Evolutionary conservation across 345 rosid species (phyloP), one percentile per base, ranked within the genome.

Genomic region (Eucalyptus dawsonii): DNA sequence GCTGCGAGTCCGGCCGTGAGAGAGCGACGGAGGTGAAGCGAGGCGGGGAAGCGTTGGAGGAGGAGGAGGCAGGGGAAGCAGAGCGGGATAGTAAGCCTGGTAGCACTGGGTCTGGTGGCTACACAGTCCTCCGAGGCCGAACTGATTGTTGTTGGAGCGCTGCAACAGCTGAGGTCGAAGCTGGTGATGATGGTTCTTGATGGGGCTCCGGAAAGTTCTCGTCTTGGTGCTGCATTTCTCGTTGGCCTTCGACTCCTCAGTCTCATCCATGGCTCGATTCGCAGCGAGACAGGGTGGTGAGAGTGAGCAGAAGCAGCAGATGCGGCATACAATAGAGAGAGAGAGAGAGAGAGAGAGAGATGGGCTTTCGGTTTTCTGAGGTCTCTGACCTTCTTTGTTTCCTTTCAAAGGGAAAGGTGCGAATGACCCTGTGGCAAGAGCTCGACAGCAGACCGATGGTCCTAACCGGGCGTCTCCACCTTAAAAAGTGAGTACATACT

Each of bases 61-160:
- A 56, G 62, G 97, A 91, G 95, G 94, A 92, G 95, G 97, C 14
- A 88, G 92, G 72, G 95, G 99, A 88, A 93, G 97, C 90, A 93
- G 94, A 90, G 95, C 95, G 24, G 95, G 98, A 92, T 94, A 91
- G 89, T 91, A 92, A 85, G n/a, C 85, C 25, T 88, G 92, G 87
- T 88, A 87, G 58, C 90, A 93, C 93, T 89, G 90, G 89, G 50
- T 69, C 83, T 11, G 83, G 83, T 11, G 83, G 83, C 27, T 76
- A 76, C 83, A 76, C 47, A 11, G 47, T 6, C 83, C 83, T 76
- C 83, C 83, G 45, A 76, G 83, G 45, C 83, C 47, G 27, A 76
- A 40, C 45, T 11, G 83, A 76, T 37, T 76, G 83, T 37, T 76
- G 88, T 93, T 93, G 24, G 95, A 92, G 92, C 94, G 94, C 72